Evolutionary conservation across 139 green algal genomes (phyloP).

Genomic region (Tetradesmus obliquus): DNA sequence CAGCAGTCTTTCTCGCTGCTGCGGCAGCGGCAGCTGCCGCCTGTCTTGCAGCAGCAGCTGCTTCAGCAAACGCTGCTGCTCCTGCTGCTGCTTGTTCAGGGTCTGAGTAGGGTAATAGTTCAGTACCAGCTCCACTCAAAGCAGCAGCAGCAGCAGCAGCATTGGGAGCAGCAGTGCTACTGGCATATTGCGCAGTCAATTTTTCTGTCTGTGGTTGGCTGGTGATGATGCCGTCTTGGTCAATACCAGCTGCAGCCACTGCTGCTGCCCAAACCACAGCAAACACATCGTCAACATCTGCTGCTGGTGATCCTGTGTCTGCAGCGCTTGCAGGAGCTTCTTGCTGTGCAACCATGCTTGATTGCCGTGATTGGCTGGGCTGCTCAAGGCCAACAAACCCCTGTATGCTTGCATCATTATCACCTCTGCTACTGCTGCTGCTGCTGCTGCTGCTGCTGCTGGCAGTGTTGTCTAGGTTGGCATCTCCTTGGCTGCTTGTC

Average conservation of each 20-base stretch:
- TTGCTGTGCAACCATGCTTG: background rate
- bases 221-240: background rate
- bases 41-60: background rate
- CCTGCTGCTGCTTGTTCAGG: background rate
- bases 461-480: background rate
- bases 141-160: background rate
- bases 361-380: background rate
- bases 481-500: background rate
- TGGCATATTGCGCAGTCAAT: background rate
- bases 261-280: background rate
- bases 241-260: background rate
- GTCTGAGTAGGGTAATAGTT: background rate
- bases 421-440: background rate
- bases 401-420: background rate
- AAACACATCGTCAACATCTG: background rate
- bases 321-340: background rate
- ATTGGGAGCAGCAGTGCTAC: too few relatives aligned
- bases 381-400: background rate
- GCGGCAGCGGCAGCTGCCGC: background rate
- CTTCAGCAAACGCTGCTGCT: background rate
- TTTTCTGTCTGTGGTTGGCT: background rate
- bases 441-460: background rate
- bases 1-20: background rate
- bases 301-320: background rate
- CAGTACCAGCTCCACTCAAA: background rate